These are phyloP conservation scores for Pestalotiopsis sp. DNA, from an alignment of 2,329 filamentous ascomycete species.

Conservation along the genomic window DNA sequence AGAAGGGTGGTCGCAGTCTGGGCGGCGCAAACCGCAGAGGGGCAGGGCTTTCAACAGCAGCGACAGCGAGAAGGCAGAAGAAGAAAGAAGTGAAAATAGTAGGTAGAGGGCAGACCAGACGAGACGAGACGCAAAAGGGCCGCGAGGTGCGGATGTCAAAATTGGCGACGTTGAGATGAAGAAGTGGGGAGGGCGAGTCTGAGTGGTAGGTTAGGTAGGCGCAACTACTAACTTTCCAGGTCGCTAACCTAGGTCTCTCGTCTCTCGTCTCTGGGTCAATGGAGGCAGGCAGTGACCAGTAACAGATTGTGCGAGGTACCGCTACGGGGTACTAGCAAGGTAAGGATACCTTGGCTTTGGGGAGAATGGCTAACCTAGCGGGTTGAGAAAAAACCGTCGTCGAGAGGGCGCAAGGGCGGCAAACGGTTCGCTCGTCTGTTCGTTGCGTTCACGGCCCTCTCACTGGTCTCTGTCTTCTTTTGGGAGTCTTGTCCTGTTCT, in stretches of 20 bases:
- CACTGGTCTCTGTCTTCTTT: background rate
- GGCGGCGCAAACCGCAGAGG: background rate
- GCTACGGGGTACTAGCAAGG: background rate
- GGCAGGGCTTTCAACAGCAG: background rate
- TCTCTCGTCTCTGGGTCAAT: background rate
- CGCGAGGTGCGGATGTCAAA: slow-evolving; percentile 4
- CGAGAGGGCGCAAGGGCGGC: background rate
- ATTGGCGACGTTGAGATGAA: slow-evolving; percentile 7
- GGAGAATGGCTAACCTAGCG: background rate
- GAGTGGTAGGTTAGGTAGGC: background rate
- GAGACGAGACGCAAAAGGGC: background rate
- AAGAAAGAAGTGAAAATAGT: background rate
- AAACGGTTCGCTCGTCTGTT: background rate
- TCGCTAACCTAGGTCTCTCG: background rate
- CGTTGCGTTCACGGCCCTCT: background rate
- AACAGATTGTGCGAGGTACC: background rate
- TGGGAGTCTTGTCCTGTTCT: background rate
- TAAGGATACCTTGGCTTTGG: background rate
- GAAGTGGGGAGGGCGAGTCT: slow-evolving; percentile 1
- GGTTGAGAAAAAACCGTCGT: background rate
- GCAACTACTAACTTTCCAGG: background rate
- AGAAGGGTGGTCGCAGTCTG: background rate
- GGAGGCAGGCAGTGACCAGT: background rate
- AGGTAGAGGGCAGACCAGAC: background rate
- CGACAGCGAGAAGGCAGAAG: background rate